These are phyloP conservation scores for Hemisphaericaspora subhashii DNA, from an alignment of 1,139 yeast species.

Conservation along the genomic window DNA sequence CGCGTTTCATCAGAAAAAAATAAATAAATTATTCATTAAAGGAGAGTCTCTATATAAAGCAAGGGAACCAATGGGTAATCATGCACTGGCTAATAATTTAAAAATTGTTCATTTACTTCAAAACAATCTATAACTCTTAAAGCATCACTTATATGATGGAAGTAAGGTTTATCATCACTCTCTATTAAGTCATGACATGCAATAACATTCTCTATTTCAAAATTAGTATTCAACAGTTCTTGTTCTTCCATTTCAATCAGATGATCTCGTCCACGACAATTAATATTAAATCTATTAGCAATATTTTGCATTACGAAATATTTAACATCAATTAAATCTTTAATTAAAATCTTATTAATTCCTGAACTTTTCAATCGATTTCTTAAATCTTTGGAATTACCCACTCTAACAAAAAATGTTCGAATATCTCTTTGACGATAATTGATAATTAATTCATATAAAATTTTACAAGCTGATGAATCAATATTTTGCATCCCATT, in stretches of 20 bases:
- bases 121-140: conserved; percentile 41
- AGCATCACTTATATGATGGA: conserved; percentile 43
- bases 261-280: conserved; percentile 6
- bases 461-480: conserved; percentile 81
- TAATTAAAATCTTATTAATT: conserved; percentile 25
- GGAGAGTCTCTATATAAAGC: background rate
- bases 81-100: background rate
- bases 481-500: conserved; percentile 87
- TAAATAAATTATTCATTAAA: too few species aligned
- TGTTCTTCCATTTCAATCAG: conserved; percentile 5
- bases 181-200: conserved; percentile 28
- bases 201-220: conserved; percentile 15
- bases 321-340: conserved; percentile 28
- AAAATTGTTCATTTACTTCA: conserved; percentile 19
- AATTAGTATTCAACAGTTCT: conserved; percentile 4
- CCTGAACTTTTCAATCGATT: conserved; percentile 34
- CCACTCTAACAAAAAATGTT: conserved; percentile 67
- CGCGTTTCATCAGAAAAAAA: conserved; percentile 5
- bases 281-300: conserved; percentile 6
- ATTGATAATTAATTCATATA: conserved; percentile 57
- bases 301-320: conserved; percentile 27
- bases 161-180: conserved; percentile 30
- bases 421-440: conserved; percentile 58
- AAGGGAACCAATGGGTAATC: background rate
- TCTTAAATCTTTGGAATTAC: conserved; percentile 36